A percentile compares a stretch with the other conserved stretches of the same genome.
phyloP scores from a whole-genome alignment of 177 flowering plant species.

The Vitis hybrid region DNA sequence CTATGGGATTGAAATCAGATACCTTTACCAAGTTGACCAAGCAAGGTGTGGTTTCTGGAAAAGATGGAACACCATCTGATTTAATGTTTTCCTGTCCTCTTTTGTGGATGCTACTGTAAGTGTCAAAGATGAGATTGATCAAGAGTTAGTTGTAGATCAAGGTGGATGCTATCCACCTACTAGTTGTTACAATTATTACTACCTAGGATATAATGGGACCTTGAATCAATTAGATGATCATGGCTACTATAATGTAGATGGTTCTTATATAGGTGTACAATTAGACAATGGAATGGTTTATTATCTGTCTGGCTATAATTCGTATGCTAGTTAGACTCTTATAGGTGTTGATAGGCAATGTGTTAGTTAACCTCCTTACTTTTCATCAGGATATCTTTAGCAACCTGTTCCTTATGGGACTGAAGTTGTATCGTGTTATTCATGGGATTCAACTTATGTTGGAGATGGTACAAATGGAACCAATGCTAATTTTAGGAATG shows the following conservation, averaged over 20 bases:
- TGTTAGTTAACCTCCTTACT: constrained; percentile 36
- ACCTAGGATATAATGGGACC: constrained; percentile 48
- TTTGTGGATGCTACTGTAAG: constrained; percentile 40
- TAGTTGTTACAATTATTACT: constrained; percentile 44
- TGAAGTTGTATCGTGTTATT: constrained; percentile 38
- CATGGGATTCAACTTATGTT: constrained; percentile 39
- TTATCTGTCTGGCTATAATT: constrained; percentile 44
- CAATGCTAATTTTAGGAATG: constrained; percentile 16
- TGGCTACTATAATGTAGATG: constrained; percentile 30
- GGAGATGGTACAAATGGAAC: constrained; percentile 30
- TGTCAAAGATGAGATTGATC: constrained; percentile 31
- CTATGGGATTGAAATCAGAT: too few relatives aligned
- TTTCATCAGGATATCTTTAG: constrained; percentile 39
- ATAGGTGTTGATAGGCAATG: constrained; percentile 43
- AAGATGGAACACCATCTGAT: too few relatives aligned
- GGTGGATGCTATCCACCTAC: constrained; percentile 38
- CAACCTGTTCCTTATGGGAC: constrained; percentile 40
- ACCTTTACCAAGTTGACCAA: too few relatives aligned
- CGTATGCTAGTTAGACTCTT: constrained; percentile 36
- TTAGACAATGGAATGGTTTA: constrained; percentile 38
- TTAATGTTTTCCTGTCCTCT: too few relatives aligned
- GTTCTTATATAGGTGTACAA: constrained; percentile 41
- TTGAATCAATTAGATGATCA: constrained; percentile 35
- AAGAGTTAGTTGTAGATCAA: constrained; percentile 33
- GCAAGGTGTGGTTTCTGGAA: too few relatives aligned